Conservation (phyloP, 73 alveolate genomes). For the Paramecium tetraurelia region DNA sequence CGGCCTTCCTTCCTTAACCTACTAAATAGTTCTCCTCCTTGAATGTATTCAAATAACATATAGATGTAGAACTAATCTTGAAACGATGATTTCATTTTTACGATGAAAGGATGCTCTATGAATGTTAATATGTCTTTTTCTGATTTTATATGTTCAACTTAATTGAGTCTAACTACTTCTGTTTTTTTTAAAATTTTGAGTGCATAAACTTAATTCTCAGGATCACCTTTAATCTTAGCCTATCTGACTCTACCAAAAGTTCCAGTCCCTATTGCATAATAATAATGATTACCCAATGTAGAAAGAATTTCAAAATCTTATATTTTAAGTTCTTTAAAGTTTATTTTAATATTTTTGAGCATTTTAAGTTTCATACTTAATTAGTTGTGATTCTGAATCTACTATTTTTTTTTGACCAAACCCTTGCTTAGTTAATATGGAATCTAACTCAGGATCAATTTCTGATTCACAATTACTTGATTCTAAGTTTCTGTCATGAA, state of each 20-base stretch:
- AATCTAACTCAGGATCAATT: constrained; percentile 23
- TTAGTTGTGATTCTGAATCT: not conserved
- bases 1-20: constrained; percentile 83
- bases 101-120: constrained; percentile 64
- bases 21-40: constrained; percentile 91
- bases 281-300: constrained; percentile 80
- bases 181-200: constrained; percentile 93
- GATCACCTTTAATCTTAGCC: constrained; percentile 74
- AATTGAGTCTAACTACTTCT: constrained; percentile 88
- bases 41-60: constrained; percentile 84
- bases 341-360: not conserved
- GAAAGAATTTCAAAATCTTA: constrained; percentile 68
- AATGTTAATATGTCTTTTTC: constrained; percentile 60
- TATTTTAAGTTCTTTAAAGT: constrained; percentile 27
- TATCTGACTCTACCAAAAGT: constrained; percentile 96
- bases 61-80: constrained; percentile 78
- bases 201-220: constrained; percentile 85
- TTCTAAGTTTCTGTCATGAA: constrained; percentile 3
- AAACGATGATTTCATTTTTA: constrained; percentile 70
- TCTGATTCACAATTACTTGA: constrained; percentile 35
- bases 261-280: constrained; percentile 70
- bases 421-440: constrained; percentile 1
- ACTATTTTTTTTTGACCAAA: constrained; percentile 12
- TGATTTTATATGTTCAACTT: constrained; percentile 67
- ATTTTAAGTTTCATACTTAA: not conserved